Base-by-base conservation (phyloP, 305 asterid species). In the Withania somnifera region DNA sequence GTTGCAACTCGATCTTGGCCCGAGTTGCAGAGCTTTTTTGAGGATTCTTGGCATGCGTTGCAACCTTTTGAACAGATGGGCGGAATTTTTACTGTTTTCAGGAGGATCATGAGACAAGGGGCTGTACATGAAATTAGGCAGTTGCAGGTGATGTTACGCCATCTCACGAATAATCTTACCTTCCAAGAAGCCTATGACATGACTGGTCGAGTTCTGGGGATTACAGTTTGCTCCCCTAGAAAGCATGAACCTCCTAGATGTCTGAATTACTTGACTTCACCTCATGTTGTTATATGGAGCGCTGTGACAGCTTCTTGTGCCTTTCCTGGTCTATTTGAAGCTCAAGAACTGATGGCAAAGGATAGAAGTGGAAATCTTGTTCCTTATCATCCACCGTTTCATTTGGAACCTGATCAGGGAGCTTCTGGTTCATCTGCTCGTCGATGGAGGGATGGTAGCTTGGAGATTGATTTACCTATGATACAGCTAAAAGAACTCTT, bases 221-320 rank as follows among this genome's bases (percentile, higher is more conserved):
- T 93, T 57, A 92, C 97, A 0, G 97, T 93, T 54, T 93, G 97
- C 78, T 93, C 97, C 8, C 92, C 97, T 1, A 88, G 97, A 85
- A 91, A 92, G 77, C 95, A 92, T 36, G 97, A 93, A 78, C 97
- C 97, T 34, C 97, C 97, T 7, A 90, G 97, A 85, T 93, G 96
- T 80, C 91, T 93, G 13, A 92, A 90, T 76, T 93, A 93, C 89
- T 85, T 93, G 91, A 93, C 97, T 76, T 90, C 97, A 9, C 97
- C 97, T 20, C 97, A 93, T 86, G 97, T 93, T 2, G 97, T 93
- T 22, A 93, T 91, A 87, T 93, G 97, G 97, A 93, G 97, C 6
- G 97, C 97, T 0, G 97, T 93, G 81, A 93, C 97, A 3, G 97
- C 97, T 68, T 93, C 97, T 11, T 93, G 97, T 73, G 97, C 97